Evolutionary conservation across 306 rosid genomes (phyloP).

Genomic region (Urtica urens): DNA sequence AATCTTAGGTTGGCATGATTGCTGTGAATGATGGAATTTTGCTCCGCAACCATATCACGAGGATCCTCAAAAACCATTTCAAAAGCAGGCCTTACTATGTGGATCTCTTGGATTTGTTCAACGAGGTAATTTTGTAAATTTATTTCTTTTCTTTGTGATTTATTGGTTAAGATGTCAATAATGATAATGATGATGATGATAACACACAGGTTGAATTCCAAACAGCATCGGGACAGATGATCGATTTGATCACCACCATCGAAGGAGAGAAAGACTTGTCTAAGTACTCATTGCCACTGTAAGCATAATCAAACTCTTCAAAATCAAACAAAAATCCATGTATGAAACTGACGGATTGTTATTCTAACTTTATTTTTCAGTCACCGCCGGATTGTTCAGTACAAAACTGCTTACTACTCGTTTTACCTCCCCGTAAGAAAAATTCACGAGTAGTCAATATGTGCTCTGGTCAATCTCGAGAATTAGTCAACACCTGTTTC

Average conservation of each 20-base stretch:
- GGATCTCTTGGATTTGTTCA: constrained; percentile 78
- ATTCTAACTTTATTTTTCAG: constrained; percentile 37
- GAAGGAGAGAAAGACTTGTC: constrained; percentile 89
- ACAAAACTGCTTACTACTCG: constrained; percentile 88
- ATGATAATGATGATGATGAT: too few species aligned
- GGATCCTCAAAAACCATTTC: constrained; percentile 75
- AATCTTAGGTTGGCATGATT: constrained; percentile 63
- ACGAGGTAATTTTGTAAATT: constrained; percentile 47
- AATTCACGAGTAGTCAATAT: not conserved
- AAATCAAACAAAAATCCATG: not conserved
- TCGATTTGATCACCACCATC: constrained; percentile 77
- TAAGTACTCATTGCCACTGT: constrained; percentile 73
- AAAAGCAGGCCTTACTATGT: constrained; percentile 65
- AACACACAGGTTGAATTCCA: constrained; percentile 78
- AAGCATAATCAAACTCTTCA: constrained; percentile 22
- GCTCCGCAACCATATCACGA: constrained; percentile 62
- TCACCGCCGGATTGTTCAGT: constrained; percentile 84
- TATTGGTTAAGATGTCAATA: not conserved
- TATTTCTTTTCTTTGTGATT: not conserved
- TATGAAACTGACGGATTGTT: not conserved
- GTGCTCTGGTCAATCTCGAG: not conserved
- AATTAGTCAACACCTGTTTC: constrained; percentile 2
- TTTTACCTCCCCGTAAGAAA: constrained; percentile 84
- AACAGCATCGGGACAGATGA: constrained; percentile 96
- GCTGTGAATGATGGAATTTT: constrained; percentile 76